These are phyloP conservation scores for Citrus mangshanensis DNA, from an alignment of 345 rosid genomes.

Conservation along the genomic window DNA sequence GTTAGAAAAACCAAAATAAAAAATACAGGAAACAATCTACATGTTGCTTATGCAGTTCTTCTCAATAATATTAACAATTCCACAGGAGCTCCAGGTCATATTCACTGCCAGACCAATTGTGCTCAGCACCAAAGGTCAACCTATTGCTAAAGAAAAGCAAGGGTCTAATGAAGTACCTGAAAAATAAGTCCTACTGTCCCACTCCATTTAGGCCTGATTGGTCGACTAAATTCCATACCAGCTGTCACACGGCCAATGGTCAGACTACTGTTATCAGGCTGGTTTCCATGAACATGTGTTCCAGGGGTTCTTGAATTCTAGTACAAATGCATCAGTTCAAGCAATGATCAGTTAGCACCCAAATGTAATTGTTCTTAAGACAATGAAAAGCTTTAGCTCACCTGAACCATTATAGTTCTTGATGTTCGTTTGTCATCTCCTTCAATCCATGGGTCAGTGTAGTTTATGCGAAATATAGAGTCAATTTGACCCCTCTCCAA, in stretches of 20 bases:
- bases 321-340: conserved; percentile 21
- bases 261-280: conserved; percentile 58
- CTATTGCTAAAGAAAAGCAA: neutral
- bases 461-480: conserved; percentile 85
- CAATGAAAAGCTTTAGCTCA: conserved; percentile 11
- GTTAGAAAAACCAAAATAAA: no score
- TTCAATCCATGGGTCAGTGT: conserved; percentile 99
- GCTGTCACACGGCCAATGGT: conserved; percentile 84
- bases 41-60: neutral
- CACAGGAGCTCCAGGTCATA: neutral
- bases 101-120: neutral
- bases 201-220: conserved; percentile 97
- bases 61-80: neutral
- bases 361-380: neutral
- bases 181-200: conserved; percentile 84
- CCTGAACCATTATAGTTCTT: conserved; percentile 91
- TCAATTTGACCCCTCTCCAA: conserved; percentile 94
- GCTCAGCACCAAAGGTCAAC: neutral
- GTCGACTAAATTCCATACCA: conserved; percentile 87
- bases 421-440: conserved; percentile 95
- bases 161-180: conserved; percentile 51
- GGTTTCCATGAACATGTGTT: conserved; percentile 88
- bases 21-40: neutral
- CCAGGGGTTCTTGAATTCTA: conserved; percentile 97
- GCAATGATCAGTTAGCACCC: conserved; percentile 9